These are phyloP conservation scores for Russula compacta DNA, from an alignment of 768 basidiomycete species.

Conservation along the genomic window DNA sequence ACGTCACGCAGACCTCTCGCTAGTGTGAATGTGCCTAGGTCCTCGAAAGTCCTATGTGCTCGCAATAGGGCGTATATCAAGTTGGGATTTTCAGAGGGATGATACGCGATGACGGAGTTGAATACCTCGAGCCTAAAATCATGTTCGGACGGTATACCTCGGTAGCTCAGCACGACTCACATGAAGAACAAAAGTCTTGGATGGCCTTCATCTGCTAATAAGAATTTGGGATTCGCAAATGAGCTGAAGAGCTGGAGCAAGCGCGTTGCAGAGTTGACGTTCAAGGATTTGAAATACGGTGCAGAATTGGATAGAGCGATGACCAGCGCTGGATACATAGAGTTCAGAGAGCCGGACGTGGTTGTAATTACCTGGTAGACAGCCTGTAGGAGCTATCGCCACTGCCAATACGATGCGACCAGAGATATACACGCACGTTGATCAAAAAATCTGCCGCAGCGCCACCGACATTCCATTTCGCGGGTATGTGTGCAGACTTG, in stretches of 20 bases:
- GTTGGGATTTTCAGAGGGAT: conserved; percentile 78
- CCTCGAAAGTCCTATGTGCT: conserved; percentile 78
- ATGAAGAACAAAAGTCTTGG: conserved; percentile 89
- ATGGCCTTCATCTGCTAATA: conserved; percentile 91
- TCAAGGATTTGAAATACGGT: conserved; percentile 76
- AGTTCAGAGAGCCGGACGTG: conserved; percentile 70
- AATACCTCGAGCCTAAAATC: conserved; percentile 75
- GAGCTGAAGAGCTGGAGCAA: conserved; percentile 86
- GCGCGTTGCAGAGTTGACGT: conserved; percentile 71
- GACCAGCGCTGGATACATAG: conserved; percentile 86
- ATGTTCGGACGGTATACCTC: not conserved
- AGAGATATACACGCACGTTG: conserved; percentile 43
- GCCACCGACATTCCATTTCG: conserved; percentile 68
- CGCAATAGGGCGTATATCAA: conserved; percentile 79
- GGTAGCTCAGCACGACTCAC: conserved; percentile 33
- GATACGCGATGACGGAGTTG: conserved; percentile 72
- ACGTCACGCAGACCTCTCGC: conserved; percentile 80
- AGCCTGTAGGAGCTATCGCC: conserved; percentile 34
- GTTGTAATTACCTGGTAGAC: conserved; percentile 87
- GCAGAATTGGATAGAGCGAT: conserved; percentile 85
- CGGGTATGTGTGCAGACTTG: conserved; percentile 49
- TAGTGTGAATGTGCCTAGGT: conserved; percentile 87
- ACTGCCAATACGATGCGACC: not conserved
- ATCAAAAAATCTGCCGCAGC: conserved; percentile 82
- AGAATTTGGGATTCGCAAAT: conserved; percentile 81